Percentiles rank a stretch among this genome's conserved stretches.
phyloP scores from a whole-genome alignment of 352 stramenopile genomes.

The Globisporangium nagaii region DNA sequence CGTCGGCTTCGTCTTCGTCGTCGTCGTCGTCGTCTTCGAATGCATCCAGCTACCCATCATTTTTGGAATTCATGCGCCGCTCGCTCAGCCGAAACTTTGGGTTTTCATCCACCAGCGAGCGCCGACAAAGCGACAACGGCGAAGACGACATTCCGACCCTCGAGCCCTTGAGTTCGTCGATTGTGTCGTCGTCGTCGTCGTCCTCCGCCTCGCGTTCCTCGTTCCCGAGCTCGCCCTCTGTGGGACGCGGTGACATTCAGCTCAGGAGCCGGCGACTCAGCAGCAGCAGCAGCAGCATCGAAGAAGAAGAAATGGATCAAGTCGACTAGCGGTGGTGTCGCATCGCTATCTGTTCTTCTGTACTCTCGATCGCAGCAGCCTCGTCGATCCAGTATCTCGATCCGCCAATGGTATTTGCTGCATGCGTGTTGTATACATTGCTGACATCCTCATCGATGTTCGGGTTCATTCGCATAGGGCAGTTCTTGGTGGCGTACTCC shows the following conservation, averaged over 20 bases:
- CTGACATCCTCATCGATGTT: not conserved
- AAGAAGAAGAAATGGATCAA: slow-evolving; percentile 66
- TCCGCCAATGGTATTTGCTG: not conserved
- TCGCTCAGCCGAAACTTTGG: slow-evolving; percentile 33
- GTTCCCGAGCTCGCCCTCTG: slow-evolving; percentile 9
- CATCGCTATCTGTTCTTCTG: not conserved
- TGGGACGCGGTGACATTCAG: not conserved
- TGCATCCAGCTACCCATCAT: slow-evolving; percentile 20
- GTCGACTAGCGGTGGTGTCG: slow-evolving; percentile 30
- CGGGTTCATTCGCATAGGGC: not conserved
- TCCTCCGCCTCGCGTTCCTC: slow-evolving; percentile 27
- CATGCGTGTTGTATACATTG: not conserved
- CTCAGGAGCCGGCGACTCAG: slow-evolving; percentile 14
- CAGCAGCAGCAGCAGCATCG: slow-evolving; percentile 26
- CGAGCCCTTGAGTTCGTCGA: slow-evolving; percentile 9
- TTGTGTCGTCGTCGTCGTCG: slow-evolving; percentile 28
- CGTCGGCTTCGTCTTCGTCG: slow-evolving; percentile 21
- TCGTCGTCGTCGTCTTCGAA: slow-evolving; percentile 18
- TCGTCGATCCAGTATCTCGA: not conserved
- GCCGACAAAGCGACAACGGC: not conserved
- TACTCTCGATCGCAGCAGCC: too few relatives aligned
- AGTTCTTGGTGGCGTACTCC: not conserved
- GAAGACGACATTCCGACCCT: slow-evolving; percentile 8
- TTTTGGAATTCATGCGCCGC: slow-evolving; percentile 42
- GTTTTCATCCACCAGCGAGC: slow-evolving; percentile 7